Evolutionary conservation across 768 basidiomycete genomes (phyloP), one percentile per base, ranked within the genome.

Genomic region (Naganishia randhawae): DNA sequence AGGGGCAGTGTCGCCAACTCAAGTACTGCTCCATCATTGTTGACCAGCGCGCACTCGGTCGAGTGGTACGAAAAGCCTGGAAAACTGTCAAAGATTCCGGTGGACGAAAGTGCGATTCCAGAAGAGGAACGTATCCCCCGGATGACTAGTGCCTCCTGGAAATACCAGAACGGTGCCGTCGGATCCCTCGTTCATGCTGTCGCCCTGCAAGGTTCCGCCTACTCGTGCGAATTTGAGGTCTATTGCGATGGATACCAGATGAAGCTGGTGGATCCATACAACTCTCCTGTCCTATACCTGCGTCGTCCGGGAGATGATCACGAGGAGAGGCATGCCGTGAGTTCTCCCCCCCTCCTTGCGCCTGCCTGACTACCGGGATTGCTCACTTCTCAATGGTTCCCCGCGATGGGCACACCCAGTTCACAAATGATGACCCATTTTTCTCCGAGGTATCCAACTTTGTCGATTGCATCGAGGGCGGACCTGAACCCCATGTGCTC

Each of bases 61-160:
- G 94, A 95, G 76, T 92, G 89, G 89, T 83, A 91, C 77, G 94
- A 97, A 80, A 85, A 87, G 71, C 89, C 95, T 11, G 95, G 95
- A 35, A 80, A 85, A 19, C 85, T 98, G 37, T 86, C 86, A 70
- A 91, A 90, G 80, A 85, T 94, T 74, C 78, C 82, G 25, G 83
- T 97, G 66, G 91, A 98, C 78, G 95, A 98, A 81, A 85, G 80
- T 77, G 85, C 86, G 78, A 92, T 95, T 74, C 81, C 87, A 11
- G 87, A 88, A 2, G 89, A 92, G 72, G 89, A 95, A 80, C 86
- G 95, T 72, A 92, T 97, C 73, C 92, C 95, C 35, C 89, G 95
- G 75, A 89, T 92, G 65, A 98, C 95, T 25, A 84, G 89, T 31
- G 94, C 95, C 48, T 89, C 87, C 39, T 98, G 95, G 94, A 99